Evolutionary conservation across 2,329 filamentous ascomycete species (phyloP), one percentile per base, ranked within the genome.

Genomic region (Xylaria polymorpha): DNA sequence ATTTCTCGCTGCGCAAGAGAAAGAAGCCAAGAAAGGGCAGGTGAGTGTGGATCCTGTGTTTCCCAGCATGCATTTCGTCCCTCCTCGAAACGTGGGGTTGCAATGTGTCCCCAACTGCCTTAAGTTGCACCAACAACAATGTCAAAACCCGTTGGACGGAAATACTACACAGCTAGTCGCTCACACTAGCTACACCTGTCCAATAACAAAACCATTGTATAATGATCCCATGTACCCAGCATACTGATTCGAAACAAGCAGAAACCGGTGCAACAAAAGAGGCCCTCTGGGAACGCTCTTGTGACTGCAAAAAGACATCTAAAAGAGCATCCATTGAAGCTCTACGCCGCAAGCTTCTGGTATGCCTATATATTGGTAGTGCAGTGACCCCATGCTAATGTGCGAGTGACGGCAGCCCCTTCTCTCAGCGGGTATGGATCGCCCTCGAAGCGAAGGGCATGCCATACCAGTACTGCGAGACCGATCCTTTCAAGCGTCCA

Each of bases 361-460:
- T 93, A 82, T 75, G 57, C 67, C 44, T 68, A 56, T 58, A 71
- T 71, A 73, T 63, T 63, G 39, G 69, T 61, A 63, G 14, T n/a
- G 29, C 25, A 4, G 8, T 37, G 10, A 20, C 4, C 39, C 62
- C 56, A 7, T 61, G 55, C 70, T 76, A 41, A 75, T 73, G 74
- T 58, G 68, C 50, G 44, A 46, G 51, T n/a, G 32, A 57, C 41
- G 60, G 61, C 53, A 92, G 91, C 76, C 93, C 93, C 32, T 96
- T 95, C 77, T 93, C 94, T 1, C 93, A 97, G 78, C 89, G 93
- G 20, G 92, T 96, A 32, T 97, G 94, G 94, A 96, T 97, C 72
- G 92, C 93, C 0, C 85, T 97, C 43, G 93, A 97, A 79, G 85
- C 90, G 74, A 96, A 96, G 78, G 86, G 88, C 20, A 85, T 96